Conservation (phyloP, 768 basidiomycete genomes). For the Boletus reticuloceps region DNA sequence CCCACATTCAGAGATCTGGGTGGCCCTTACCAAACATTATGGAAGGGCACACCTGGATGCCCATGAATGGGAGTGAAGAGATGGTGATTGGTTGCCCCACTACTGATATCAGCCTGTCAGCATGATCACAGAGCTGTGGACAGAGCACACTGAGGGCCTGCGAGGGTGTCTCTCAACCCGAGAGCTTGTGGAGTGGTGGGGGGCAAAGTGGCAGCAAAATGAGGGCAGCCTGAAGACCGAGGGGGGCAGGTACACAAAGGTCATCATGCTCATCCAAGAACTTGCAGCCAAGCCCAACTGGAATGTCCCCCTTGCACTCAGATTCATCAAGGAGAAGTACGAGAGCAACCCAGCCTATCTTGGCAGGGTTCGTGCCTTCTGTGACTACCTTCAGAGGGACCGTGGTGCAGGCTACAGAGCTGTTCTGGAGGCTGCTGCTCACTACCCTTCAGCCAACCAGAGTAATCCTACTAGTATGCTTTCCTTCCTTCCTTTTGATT, state of each 20-base stretch:
- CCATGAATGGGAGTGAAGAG: conserved; percentile 25
- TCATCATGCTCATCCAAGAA: neutral
- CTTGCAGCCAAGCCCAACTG: too few relatives aligned
- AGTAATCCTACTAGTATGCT: too few relatives aligned
- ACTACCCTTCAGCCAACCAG: too few relatives aligned
- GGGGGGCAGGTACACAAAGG: neutral
- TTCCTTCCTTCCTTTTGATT: too few relatives aligned
- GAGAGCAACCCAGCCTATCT: too few relatives aligned
- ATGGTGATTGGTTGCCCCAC: conserved; percentile 24
- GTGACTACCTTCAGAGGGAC: too few relatives aligned
- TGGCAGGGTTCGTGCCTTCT: too few relatives aligned
- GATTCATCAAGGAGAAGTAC: too few relatives aligned
- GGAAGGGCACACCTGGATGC: conserved; percentile 8
- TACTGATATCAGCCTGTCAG: conserved; percentile 19
- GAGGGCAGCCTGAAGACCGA: neutral
- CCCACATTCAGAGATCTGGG: neutral
- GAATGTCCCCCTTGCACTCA: too few relatives aligned
- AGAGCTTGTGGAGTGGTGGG: conserved; percentile 1
- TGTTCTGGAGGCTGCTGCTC: too few relatives aligned
- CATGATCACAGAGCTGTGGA: conserved; percentile 27
- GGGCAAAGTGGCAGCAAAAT: neutral
- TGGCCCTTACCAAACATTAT: neutral
- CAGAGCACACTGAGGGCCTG: conserved; percentile 25
- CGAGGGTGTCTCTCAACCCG: conserved; percentile 22
- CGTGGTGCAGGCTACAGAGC: too few relatives aligned